Percentiles rank a stretch among this genome's conserved stretches.
These are phyloP conservation scores for Athelia sp. DNA, from an alignment of 1,284 basidiomycete genomes.

Conservation along the genomic window DNA sequence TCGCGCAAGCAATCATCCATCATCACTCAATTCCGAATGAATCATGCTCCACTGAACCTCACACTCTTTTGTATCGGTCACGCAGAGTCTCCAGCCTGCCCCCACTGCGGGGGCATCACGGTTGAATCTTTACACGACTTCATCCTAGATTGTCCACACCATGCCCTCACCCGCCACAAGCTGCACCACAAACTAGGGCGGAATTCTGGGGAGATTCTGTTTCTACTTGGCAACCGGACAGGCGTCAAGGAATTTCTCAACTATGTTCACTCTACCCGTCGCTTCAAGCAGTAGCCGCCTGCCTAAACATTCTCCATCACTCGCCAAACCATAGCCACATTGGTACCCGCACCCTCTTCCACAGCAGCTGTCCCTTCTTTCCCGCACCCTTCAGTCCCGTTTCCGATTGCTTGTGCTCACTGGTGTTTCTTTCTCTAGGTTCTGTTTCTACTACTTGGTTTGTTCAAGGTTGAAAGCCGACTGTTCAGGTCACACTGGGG, in stretches of 20 bases:
- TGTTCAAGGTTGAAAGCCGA: too few relatives aligned
- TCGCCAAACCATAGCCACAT: too few relatives aligned
- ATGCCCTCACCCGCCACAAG: background rate
- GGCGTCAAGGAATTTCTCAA: background rate
- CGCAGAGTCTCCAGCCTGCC: constrained; percentile 13
- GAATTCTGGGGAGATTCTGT: background rate
- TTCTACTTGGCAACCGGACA: background rate
- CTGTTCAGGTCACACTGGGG: too few relatives aligned
- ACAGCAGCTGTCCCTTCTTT: too few relatives aligned
- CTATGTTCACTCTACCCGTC: constrained; percentile 1
- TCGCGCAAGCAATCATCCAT: constrained; percentile 9
- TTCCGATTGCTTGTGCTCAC: too few relatives aligned
- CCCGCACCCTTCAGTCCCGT: too few relatives aligned
- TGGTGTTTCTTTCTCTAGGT: too few relatives aligned
- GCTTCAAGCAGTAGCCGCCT: too few relatives aligned
- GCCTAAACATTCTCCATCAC: too few relatives aligned
- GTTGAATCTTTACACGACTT: constrained; percentile 18
- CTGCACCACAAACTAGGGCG: background rate
- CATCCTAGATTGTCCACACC: constrained; percentile 15
- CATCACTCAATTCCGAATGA: constrained; percentile 21
- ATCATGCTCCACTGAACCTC: constrained; percentile 18
- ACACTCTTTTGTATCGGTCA: constrained; percentile 17
- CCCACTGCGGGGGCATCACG: constrained; percentile 6
- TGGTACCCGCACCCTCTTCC: too few relatives aligned
- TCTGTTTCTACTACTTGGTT: too few relatives aligned